A percentile compares a stretch with the other conserved stretches of the same genome.
phyloP scores from a whole-genome alignment of 805 yeast species.

The Ogataea polymorpha region DNA sequence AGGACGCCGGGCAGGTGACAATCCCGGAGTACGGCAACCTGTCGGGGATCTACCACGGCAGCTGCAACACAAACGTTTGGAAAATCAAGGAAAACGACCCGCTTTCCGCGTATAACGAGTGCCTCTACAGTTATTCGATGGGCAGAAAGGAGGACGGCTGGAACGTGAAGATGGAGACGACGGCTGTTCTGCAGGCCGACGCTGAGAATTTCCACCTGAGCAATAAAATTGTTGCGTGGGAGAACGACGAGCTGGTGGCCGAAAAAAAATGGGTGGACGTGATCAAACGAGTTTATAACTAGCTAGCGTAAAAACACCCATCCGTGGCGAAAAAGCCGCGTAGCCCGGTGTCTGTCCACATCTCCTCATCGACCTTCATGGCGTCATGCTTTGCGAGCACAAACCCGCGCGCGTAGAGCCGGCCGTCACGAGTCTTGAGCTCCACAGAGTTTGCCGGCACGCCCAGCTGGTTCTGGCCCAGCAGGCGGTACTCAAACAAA shows the following conservation, averaged over 20 bases:
- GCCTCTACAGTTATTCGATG: conserved; percentile 40
- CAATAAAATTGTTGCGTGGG: conserved; percentile 35
- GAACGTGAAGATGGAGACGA: conserved; percentile 35
- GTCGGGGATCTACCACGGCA: conserved; percentile 40
- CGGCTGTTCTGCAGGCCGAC: conserved; percentile 33
- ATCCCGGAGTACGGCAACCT: conserved; percentile 32
- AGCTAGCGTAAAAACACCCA: conserved; percentile 62
- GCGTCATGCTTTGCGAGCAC: conserved; percentile 48
- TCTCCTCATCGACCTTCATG: conserved; percentile 40
- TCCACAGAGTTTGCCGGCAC: conserved; percentile 60
- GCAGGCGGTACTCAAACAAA: conserved; percentile 56
- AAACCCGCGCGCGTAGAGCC: conserved; percentile 59
- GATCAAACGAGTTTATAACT: conserved; percentile 34
- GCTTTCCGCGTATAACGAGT: conserved; percentile 37
- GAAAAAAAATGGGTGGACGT: conserved; percentile 35
- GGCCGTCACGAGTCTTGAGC: conserved; percentile 53
- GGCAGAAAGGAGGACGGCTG: conserved; percentile 40
- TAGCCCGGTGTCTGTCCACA: conserved; percentile 47
- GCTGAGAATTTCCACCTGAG: conserved; percentile 32
- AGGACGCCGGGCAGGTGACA: conserved; percentile 35
- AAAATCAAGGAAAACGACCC: conserved; percentile 37
- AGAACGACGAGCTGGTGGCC: conserved; percentile 30
- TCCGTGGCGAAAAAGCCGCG: conserved; percentile 64
- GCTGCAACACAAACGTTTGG: conserved; percentile 40
- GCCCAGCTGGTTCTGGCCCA: conserved; percentile 46